Conservation (phyloP, 352 stramenopile genomes). For the Plasmopara viticola region DNA sequence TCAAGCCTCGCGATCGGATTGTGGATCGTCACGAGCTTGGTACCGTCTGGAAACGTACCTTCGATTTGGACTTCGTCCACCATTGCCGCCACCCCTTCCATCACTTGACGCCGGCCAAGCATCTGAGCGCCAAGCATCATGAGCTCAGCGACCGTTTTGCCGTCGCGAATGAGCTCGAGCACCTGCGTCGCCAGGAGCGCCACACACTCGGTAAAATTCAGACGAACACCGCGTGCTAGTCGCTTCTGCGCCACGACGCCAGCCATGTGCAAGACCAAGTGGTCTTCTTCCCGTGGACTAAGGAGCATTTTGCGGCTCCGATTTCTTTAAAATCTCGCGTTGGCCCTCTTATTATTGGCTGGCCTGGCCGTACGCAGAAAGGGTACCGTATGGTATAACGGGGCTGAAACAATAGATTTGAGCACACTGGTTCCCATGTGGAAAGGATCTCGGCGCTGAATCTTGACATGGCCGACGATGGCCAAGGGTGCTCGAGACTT, state of each 20-base stretch:
- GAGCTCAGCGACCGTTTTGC: slow-evolving; percentile 77
- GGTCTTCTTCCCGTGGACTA: slow-evolving; percentile 65
- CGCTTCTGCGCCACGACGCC: slow-evolving; percentile 93
- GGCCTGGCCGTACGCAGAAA: no score
- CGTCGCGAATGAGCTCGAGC: slow-evolving; percentile 94
- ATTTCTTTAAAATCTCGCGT: no score
- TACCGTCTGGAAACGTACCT: slow-evolving; percentile 96
- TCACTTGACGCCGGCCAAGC: slow-evolving; percentile 87
- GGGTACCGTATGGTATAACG: no score
- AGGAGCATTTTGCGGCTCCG: slow-evolving; percentile 29
- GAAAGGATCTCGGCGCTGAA: no score
- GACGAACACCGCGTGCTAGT: slow-evolving; percentile 83
- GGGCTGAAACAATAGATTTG: no score
- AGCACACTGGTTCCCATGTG: no score
- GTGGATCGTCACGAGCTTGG: slow-evolving; percentile 96
- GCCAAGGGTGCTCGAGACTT: no score
- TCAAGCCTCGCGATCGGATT: slow-evolving; percentile 86
- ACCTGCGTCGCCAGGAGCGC: slow-evolving; percentile 92
- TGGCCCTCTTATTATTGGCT: no score
- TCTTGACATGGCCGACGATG: no score
- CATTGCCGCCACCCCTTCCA: slow-evolving; percentile 87
- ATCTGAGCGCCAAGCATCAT: slow-evolving; percentile 85
- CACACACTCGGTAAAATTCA: slow-evolving; percentile 92
- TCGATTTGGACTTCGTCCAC: slow-evolving; percentile 95
- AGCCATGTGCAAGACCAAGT: slow-evolving; percentile 75